These are phyloP conservation scores for Geranium rotundifolium DNA, from an alignment of 345 rosid genomes.

Conservation along the genomic window DNA sequence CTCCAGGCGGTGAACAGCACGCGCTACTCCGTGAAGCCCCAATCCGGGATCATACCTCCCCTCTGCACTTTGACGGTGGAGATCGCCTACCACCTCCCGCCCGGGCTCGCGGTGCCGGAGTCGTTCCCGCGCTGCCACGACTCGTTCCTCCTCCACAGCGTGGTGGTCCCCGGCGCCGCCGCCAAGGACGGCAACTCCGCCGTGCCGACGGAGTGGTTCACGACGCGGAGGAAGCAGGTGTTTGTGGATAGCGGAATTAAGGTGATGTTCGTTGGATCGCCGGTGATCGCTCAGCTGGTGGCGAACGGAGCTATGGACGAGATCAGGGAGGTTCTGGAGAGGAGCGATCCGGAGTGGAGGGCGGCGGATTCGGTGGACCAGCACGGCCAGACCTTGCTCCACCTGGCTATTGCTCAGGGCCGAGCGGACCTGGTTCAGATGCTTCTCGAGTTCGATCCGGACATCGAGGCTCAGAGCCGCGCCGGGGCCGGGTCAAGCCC, in stretches of 20 bases:
- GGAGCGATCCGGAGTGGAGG: conserved; percentile 37
- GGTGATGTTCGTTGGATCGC: conserved; percentile 54
- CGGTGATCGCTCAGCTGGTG: conserved; percentile 35
- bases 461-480: conserved; percentile 29
- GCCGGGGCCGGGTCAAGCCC: conserved; percentile 31
- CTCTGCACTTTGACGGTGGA: conserved; percentile 34
- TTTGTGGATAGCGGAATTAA: conserved; percentile 49
- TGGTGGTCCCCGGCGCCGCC: conserved; percentile 64
- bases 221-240: conserved; percentile 53
- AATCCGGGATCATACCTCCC: conserved; percentile 50
- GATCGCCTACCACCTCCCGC: conserved; percentile 34
- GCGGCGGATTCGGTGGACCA: conserved; percentile 32
- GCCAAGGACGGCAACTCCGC: conserved; percentile 30
- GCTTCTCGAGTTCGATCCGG: conserved; percentile 42
- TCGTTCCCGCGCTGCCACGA: conserved; percentile 34
- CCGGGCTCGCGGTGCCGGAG: conserved; percentile 26
- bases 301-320: conserved; percentile 42
- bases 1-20: conserved; percentile 40
- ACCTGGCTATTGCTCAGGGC: conserved; percentile 36
- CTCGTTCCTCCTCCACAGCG: conserved; percentile 46
- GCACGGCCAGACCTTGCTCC: conserved; percentile 40
- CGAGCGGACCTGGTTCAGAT: conserved; percentile 55
- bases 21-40: conserved; percentile 37
- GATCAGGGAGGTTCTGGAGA: conserved; percentile 43
- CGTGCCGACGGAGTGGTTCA: conserved; percentile 53